These are phyloP conservation scores for Alnus rubra DNA, from an alignment of 306 rosid species.

Conservation along the genomic window DNA sequence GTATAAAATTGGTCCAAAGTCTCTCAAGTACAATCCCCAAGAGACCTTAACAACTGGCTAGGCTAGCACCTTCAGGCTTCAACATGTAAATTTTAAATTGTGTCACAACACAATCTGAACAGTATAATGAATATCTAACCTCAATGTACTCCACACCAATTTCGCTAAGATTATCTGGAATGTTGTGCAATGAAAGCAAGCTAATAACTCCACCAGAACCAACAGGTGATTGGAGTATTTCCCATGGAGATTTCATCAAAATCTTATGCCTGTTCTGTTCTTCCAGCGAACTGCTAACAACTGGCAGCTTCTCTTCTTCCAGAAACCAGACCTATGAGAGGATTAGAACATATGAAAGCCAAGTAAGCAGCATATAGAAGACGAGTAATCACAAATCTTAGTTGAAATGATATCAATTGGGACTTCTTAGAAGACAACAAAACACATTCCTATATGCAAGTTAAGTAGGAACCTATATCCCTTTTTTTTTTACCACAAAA, in stretches of 20 bases:
- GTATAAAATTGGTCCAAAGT: not conserved
- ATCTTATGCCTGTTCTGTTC: slow-evolving; percentile 59
- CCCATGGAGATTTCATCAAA: slow-evolving; percentile 94
- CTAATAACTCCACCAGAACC: slow-evolving; percentile 84
- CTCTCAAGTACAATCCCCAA: slow-evolving; percentile 5
- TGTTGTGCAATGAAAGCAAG: slow-evolving; percentile 61
- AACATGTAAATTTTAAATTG: not conserved
- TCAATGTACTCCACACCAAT: slow-evolving; percentile 75
- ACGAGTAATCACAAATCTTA: slow-evolving; percentile 2
- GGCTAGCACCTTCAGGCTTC: not conserved
- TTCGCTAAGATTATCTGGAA: slow-evolving; percentile 55
- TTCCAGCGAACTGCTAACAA: slow-evolving; percentile 52
- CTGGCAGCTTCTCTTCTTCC: slow-evolving; percentile 92
- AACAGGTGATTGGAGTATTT: slow-evolving; percentile 77
- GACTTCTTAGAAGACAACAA: not conserved
- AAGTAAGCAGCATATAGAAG: slow-evolving; percentile 6
- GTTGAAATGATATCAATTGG: not conserved
- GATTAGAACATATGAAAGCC: slow-evolving; percentile 9
- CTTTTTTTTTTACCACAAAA: not conserved
- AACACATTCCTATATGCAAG: not conserved
- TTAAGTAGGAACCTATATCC: not conserved
- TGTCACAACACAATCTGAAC: not conserved
- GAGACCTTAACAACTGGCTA: slow-evolving; percentile 13
- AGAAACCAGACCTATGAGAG: slow-evolving; percentile 69
- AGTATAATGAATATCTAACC: slow-evolving; percentile 45